Evolutionary conservation across 768 basidiomycete genomes (phyloP).

Genomic region (Auriscalpium microsporum): DNA sequence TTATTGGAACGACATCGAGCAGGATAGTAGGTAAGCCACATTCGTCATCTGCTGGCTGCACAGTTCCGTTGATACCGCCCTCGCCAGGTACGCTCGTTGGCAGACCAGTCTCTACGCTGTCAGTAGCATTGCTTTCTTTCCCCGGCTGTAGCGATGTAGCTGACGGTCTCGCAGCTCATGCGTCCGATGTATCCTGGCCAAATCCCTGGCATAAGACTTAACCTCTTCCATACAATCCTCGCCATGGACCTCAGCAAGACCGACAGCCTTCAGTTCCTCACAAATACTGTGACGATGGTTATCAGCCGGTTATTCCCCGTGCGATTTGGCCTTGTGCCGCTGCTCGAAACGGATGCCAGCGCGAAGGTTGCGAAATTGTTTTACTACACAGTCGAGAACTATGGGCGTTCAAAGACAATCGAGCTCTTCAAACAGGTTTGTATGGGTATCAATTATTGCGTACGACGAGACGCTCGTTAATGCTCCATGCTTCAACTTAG

Average conservation of each 20-base stretch:
- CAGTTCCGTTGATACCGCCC: no score
- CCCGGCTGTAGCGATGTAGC: not conserved
- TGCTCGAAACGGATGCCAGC: constrained; percentile 43
- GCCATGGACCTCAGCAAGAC: constrained; percentile 70
- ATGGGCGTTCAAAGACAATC: constrained; percentile 1
- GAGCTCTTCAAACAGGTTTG: constrained; percentile 1
- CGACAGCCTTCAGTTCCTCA: constrained; percentile 52
- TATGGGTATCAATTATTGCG: not conserved
- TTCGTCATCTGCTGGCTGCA: constrained; percentile 10
- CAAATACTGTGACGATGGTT: constrained; percentile 55
- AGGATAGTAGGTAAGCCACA: constrained; percentile 53
- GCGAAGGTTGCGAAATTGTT: constrained; percentile 30
- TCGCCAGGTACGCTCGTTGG: constrained; percentile 43
- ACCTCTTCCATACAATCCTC: constrained; percentile 79
- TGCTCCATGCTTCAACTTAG: no score
- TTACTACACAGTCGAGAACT: constrained; percentile 8
- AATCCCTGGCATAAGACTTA: constrained; percentile 63
- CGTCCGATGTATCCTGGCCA: constrained; percentile 75
- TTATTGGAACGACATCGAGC: constrained; percentile 91
- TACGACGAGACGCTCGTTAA: no score
- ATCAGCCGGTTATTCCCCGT: constrained; percentile 69
- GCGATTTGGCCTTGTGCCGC: constrained; percentile 80
- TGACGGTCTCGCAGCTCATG: constrained; percentile 43
- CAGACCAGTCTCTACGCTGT: constrained; percentile 43
- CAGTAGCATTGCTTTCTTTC: not conserved